phyloP scores from a whole-genome alignment of 345 rosid species.

The Dipteronia sinensis region DNA sequence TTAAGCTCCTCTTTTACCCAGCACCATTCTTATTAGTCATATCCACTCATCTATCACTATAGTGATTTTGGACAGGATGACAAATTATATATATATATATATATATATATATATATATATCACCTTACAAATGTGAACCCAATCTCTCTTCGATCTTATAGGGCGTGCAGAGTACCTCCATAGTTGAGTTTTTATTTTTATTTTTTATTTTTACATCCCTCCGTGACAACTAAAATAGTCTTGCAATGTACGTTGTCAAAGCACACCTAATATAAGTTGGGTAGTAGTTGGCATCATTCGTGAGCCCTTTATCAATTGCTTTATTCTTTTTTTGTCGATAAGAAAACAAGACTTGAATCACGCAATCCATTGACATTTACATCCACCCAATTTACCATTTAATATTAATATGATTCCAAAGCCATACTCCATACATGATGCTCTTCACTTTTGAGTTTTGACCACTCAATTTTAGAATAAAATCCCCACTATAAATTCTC shows the following conservation, averaged over 20 bases:
- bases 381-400: background rate
- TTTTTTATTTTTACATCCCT: too few relatives aligned
- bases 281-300: background rate
- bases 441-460: background rate
- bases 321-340: conserved; percentile 3
- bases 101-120: too few relatives aligned
- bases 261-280: too few relatives aligned
- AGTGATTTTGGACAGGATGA: background rate
- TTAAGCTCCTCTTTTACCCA: background rate
- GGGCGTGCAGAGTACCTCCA: too few relatives aligned
- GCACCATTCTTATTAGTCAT: background rate
- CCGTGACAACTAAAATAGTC: too few relatives aligned
- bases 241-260: too few relatives aligned
- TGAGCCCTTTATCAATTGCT: background rate
- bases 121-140: too few relatives aligned
- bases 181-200: too few relatives aligned
- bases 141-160: too few relatives aligned
- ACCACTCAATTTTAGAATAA: background rate
- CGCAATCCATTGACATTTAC: background rate
- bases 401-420: background rate
- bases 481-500: too few relatives aligned
- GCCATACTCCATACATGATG: background rate
- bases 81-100: too few relatives aligned
- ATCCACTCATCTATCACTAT: background rate
- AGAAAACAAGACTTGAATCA: background rate